Conservation (phyloP, 2,329 filamentous ascomycete species). For the Alternaria infectoria region DNA sequence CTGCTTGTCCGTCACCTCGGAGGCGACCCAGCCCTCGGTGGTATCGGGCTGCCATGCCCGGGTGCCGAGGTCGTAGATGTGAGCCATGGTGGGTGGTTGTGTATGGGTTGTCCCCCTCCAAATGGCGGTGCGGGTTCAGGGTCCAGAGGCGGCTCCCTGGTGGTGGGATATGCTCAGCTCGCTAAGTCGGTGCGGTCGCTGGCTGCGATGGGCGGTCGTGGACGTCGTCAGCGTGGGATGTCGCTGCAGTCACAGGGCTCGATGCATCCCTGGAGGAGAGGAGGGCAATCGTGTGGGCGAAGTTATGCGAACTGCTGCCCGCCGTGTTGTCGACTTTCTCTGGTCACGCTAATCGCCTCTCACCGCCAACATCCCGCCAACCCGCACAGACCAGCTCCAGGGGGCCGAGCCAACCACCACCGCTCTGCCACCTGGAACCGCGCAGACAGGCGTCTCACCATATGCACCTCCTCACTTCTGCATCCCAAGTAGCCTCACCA, state of each 20-base stretch:
- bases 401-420: conserved; percentile 22
- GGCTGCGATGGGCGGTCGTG: conserved; percentile 19
- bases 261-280: conserved; percentile 30
- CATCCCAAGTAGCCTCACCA: conserved; percentile 8
- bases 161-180: conserved; percentile 24
- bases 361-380: conserved; percentile 33
- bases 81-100: conserved; percentile 69
- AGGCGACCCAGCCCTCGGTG: conserved; percentile 96
- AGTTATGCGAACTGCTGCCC: conserved; percentile 13
- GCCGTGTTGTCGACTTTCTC: conserved; percentile 27
- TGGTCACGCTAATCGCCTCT: conserved; percentile 21
- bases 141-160: conserved; percentile 32
- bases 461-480: conserved; percentile 20
- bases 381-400: conserved; percentile 18
- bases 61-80: conserved; percentile 94
- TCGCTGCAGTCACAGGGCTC: conserved; percentile 38
- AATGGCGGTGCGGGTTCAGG: conserved; percentile 27
- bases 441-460: conserved; percentile 22
- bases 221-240: conserved; percentile 25
- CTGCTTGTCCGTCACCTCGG: conserved; percentile 87
- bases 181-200: conserved; percentile 22
- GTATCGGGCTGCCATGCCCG: conserved; percentile 97
- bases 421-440: conserved; percentile 13
- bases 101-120: conserved; percentile 20
- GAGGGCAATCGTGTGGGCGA: conserved; percentile 9